Percentiles rank a stretch among this genome's conserved stretches.
These are phyloP conservation scores for Apiosordaria backusii DNA, from an alignment of 495 filamentous ascomycete genomes.

Conservation along the genomic window DNA sequence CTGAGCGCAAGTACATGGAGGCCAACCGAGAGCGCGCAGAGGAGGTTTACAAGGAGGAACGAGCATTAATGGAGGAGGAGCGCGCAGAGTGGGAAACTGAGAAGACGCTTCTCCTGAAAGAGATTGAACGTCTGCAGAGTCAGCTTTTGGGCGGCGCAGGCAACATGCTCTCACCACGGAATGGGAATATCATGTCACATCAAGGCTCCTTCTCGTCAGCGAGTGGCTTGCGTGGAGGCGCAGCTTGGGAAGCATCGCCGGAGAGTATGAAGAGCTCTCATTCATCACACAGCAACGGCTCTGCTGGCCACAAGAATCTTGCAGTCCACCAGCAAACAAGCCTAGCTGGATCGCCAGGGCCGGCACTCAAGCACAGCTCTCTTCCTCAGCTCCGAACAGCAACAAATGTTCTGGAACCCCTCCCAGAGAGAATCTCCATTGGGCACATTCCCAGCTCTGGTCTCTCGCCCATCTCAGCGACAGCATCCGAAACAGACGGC, in stretches of 20 bases:
- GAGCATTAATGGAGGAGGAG: conserved; percentile 44
- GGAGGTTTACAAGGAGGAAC: conserved; percentile 45
- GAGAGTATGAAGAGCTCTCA: conserved; percentile 30
- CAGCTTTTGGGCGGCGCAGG: conserved; percentile 25
- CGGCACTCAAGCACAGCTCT: conserved; percentile 11
- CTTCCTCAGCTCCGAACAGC: conserved; percentile 13
- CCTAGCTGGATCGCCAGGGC: neutral
- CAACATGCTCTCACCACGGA: conserved; percentile 18
- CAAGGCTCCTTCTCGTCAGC: conserved; percentile 16
- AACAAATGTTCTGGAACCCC: conserved; percentile 7
- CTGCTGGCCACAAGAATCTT: neutral
- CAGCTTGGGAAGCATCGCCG: conserved; percentile 21
- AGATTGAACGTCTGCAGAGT: conserved; percentile 33
- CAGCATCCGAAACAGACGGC: conserved; percentile 19
- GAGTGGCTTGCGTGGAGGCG: conserved; percentile 28
- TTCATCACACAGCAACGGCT: conserved; percentile 26
- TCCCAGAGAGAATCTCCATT: conserved; percentile 16
- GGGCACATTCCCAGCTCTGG: conserved; percentile 15
- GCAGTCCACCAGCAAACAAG: neutral
- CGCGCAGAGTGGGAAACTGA: conserved; percentile 40
- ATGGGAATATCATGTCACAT: neutral
- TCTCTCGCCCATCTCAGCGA: conserved; percentile 9
- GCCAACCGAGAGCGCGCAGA: conserved; percentile 44
- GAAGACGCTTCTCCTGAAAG: conserved; percentile 24
- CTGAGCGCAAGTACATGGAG: conserved; percentile 44